A percentile compares a stretch with the other conserved stretches of the same genome.
Conservation (phyloP, 345 rosid genomes). For the Boechera retrofracta region DNA sequence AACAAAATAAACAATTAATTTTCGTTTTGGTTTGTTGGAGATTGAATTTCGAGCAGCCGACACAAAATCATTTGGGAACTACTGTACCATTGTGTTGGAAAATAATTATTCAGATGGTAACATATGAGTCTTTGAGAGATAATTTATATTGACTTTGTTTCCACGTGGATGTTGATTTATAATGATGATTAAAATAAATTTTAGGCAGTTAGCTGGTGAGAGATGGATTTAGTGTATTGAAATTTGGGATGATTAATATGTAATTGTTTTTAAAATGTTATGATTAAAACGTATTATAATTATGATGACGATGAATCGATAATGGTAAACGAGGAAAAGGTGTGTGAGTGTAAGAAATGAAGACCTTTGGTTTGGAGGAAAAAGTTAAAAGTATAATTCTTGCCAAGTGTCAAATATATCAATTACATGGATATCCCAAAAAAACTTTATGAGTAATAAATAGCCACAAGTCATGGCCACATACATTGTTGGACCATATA, state of each 20-base stretch:
- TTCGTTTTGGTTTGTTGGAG: constrained; percentile 28
- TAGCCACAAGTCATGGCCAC: constrained; percentile 28
- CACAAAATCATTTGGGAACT: constrained; percentile 33
- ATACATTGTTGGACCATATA: constrained; percentile 31
- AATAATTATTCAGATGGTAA: constrained; percentile 7
- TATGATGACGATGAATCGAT: constrained; percentile 5
- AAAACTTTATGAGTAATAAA: constrained; percentile 14
- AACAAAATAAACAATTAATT: neutral
- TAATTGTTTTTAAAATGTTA: neutral
- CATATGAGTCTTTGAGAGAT: constrained; percentile 20
- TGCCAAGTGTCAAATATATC: constrained; percentile 15
- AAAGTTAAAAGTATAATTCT: neutral
- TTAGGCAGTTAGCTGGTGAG: constrained; percentile 36
- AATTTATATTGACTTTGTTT: constrained; percentile 27
- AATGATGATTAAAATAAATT: neutral
- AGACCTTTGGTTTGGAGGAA: neutral
- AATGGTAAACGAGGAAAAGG: constrained; percentile 24
- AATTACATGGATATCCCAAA: neutral
- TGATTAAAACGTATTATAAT: neutral
- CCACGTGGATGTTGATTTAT: constrained; percentile 32
- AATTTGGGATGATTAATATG: neutral
- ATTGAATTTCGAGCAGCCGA: constrained; percentile 34
- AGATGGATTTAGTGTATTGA: constrained; percentile 23
- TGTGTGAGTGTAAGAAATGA: constrained; percentile 22
- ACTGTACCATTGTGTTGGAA: constrained; percentile 19